Evolutionary conservation across 345 rosid genomes (phyloP), one percentile per base, ranked within the genome.

Genomic region (Mangifera indica): DNA sequence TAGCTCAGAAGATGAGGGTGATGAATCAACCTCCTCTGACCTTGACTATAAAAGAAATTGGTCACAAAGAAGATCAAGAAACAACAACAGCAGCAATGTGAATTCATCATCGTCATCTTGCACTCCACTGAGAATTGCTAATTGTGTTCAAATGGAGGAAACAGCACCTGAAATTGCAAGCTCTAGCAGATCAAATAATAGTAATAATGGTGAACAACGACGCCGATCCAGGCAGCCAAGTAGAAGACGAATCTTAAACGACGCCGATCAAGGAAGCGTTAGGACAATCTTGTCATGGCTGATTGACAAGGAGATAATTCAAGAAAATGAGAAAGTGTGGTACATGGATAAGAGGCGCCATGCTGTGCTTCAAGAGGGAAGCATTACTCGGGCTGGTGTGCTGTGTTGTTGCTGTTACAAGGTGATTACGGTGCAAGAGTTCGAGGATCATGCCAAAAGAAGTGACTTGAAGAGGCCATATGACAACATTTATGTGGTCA

Each of bases 201-300:
- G 0, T 2, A 59, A 24, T 10, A 48, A 6, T 45, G 49, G 13
- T 10, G 49, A 45, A 48, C 52, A 48, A 48, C 2, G 17, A 9
- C 15, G 52, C 4, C 37, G 5, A 34, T 11, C 52, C 17, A 48
- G 52, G 5, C 4, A 13, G 52, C 17, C 52, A 0, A 48, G 15
- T 13, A 62, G n/a, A 63, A 63, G 67, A 63, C 7, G 15, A 22
- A 63, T 53, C 25, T 21, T 34, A n/a, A 22, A 13, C 11, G n/a
- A n/a, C n/a, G n/a, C n/a, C n/a, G n/a, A n/a, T n/a, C n/a, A n/a
- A n/a, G n/a, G n/a, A n/a, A n/a, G n/a, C n/a, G n/a, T n/a, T n/a
- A 80, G 51, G 66, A 75, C 78, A 1, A 15, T 80, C 1, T 0
- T 77, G 7, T 70, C 83, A 14, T 77, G 80, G 83, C 18, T 77